These are phyloP conservation scores for Metschnikowia matae DNA, from an alignment of 805 yeast genomes.

Conservation along the genomic window DNA sequence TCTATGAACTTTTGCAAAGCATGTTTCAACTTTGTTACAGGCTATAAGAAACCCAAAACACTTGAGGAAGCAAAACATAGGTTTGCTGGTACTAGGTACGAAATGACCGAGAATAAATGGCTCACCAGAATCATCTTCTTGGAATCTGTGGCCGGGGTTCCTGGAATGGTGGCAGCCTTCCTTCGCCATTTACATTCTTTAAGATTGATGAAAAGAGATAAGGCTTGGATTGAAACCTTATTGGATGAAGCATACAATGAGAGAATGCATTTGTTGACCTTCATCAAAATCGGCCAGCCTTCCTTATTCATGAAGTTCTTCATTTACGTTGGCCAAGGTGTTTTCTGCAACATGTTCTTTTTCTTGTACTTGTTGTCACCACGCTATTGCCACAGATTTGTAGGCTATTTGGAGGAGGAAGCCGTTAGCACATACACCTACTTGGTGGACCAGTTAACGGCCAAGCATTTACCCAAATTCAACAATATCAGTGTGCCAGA, in stretches of 20 bases:
- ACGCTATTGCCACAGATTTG: slow-evolving; percentile 66
- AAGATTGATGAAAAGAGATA: slow-evolving; percentile 58
- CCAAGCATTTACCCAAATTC: slow-evolving; percentile 50
- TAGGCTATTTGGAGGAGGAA: slow-evolving; percentile 75
- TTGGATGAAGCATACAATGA: slow-evolving; percentile 76
- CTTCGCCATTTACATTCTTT: slow-evolving; percentile 63
- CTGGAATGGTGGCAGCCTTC: slow-evolving; percentile 74
- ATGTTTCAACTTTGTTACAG: slow-evolving; percentile 59
- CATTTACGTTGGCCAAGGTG: slow-evolving; percentile 64
- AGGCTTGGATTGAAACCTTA: slow-evolving; percentile 72
- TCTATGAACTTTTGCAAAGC: slow-evolving; percentile 44
- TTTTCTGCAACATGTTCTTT: slow-evolving; percentile 65
- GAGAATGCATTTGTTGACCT: slow-evolving; percentile 70
- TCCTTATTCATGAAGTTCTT: slow-evolving; percentile 51
- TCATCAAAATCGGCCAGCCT: slow-evolving; percentile 61
- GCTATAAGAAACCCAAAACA: slow-evolving; percentile 55
- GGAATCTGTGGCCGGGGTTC: slow-evolving; percentile 76
- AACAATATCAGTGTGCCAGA: slow-evolving; percentile 46
- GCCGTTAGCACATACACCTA: slow-evolving; percentile 69
- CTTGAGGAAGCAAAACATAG: slow-evolving; percentile 21
- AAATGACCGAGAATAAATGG: slow-evolving; percentile 65
- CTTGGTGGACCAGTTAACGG: slow-evolving; percentile 49
- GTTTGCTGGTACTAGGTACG: slow-evolving; percentile 39
- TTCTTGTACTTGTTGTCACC: slow-evolving; percentile 56
- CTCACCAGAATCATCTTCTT: slow-evolving; percentile 56